phyloP scores from a whole-genome alignment of 2,329 filamentous ascomycete genomes.

The Penicillium sp. region DNA sequence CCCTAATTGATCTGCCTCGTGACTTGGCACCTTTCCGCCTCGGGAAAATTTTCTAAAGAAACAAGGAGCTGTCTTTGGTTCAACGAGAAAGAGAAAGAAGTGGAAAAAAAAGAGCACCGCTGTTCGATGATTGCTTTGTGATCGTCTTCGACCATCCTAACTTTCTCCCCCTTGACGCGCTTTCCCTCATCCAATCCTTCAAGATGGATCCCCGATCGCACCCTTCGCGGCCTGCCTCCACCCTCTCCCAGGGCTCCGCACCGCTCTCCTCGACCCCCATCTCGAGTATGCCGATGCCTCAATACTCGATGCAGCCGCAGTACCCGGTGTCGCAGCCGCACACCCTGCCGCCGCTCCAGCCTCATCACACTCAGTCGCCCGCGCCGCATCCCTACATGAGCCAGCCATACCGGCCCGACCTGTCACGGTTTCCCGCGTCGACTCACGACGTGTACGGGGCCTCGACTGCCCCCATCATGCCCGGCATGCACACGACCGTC shows the following conservation, averaged over 20 bases:
- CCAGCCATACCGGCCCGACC: constrained; percentile 44
- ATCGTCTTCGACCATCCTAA: constrained; percentile 20
- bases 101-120: constrained; percentile 7
- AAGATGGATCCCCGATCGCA: constrained; percentile 46
- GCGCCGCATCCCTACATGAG: constrained; percentile 43
- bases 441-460: constrained; percentile 45
- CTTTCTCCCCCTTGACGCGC: background rate
- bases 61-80: constrained; percentile 4
- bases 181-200: background rate
- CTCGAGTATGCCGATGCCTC: constrained; percentile 49
- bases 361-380: constrained; percentile 46
- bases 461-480: constrained; percentile 44
- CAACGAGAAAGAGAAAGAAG: constrained; percentile 2
- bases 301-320: constrained; percentile 49
- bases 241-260: constrained; percentile 45
- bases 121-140: constrained; percentile 40
- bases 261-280: constrained; percentile 46
- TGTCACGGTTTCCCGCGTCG: constrained; percentile 44
- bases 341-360: constrained; percentile 48
- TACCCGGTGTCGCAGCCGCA: constrained; percentile 46
- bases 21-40: constrained; percentile 18
- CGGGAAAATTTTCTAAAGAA: constrained; percentile 20
- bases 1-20: constrained; percentile 22
- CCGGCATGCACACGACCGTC: constrained; percentile 39
- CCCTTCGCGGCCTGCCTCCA: constrained; percentile 46